phyloP scores from a whole-genome alignment of 2,329 filamentous ascomycete genomes.

The Arachnomyces sp. region DNA sequence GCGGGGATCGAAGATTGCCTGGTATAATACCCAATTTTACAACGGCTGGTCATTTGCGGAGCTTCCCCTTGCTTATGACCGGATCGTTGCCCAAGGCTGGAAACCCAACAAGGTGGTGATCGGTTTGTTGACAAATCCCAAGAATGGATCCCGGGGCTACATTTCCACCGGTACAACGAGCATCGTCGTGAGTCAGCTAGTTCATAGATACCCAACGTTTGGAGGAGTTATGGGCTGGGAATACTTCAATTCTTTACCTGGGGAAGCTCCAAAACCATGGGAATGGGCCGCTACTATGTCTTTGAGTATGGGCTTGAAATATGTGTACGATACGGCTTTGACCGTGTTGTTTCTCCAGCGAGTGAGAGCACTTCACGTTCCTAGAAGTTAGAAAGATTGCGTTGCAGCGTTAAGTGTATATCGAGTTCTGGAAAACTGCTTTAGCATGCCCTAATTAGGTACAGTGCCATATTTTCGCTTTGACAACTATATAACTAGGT shows the following conservation, averaged over 20 bases:
- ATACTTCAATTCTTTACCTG: constrained; percentile 76
- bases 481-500: no score
- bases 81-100: constrained; percentile 54
- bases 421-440: no score
- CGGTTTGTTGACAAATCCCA: constrained; percentile 71
- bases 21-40: constrained; percentile 93
- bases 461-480: no score
- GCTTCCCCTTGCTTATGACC: constrained; percentile 37
- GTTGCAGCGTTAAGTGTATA: background rate
- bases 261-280: constrained; percentile 58
- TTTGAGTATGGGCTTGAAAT: constrained; percentile 37
- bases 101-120: constrained; percentile 65
- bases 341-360: constrained; percentile 14
- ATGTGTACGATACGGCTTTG: constrained; percentile 26
- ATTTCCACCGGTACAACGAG: constrained; percentile 54
- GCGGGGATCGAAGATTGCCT: constrained; percentile 60
- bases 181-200: constrained; percentile 50
- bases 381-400: no score
- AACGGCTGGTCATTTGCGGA: constrained; percentile 73
- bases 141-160: constrained; percentile 59
- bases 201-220: constrained; percentile 58
- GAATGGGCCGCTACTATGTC: constrained; percentile 70
- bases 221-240: constrained; percentile 94
- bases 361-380: no score
- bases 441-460: no score